Base-by-base conservation (phyloP, 768 basidiomycete species). In the Scleroderma bovista region DNA sequence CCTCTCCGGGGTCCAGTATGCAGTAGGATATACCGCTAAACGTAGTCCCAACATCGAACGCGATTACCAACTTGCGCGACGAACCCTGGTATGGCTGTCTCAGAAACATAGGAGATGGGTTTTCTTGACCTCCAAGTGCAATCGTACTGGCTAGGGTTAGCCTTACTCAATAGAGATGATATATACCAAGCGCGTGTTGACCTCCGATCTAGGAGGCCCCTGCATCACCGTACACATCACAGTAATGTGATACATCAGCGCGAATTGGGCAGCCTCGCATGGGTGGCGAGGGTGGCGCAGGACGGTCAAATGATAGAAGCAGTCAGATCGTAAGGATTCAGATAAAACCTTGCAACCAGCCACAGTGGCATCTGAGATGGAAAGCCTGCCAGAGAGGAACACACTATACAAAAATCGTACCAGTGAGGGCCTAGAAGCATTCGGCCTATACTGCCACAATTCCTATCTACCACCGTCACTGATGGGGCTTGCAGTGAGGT, bases 1-100 rank as follows among this genome's bases (percentile, higher is more conserved):
- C 24, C 22, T 66, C 56, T 13, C 57, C 58, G 10, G 72, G 73
- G 51, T 57, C 72, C 11, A 77, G 64, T 51, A 77, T 72, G 17
- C 53, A 63, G 41, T 70, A 70, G 6, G 65, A 67, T 6, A 72
- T 59, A 8, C 70, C 71, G 22, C 65, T 65, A 43, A 60, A 72
- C 1, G 71, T 72, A 4, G 71, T 72, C 3, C 71, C 69, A 7
- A 69, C 50, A 36, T 69, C 67, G 34, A 69, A 63, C 1, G 67
- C 66, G 29, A 72, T 51, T 43, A 72, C 60, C 22, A 72, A 51
- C 48, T 66, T 66, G 33, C 63, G 63, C 6, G 57, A 51, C 1
- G 50, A 51, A 6, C 75, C 75, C 15, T 55, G 41, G 51, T 69
- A 77, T 17, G 62, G 58, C 29, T 64, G 39, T 34, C 69, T 58